Evolutionary conservation across 352 stramenopile genomes (phyloP).

Genomic region (Aphanomyces euteiches): DNA sequence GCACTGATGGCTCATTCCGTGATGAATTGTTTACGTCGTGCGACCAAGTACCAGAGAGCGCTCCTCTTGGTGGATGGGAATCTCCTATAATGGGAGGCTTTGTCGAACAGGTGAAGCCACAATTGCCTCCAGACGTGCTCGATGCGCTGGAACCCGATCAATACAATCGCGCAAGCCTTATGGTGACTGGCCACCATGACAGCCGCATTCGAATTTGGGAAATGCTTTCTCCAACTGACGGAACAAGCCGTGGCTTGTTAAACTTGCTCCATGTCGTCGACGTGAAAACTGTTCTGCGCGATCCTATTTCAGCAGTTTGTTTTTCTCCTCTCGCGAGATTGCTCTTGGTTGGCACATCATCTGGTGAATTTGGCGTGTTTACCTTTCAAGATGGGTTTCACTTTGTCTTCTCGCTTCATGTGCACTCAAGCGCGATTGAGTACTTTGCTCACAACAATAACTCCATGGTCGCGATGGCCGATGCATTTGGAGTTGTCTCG

Average conservation of each 20-base stretch:
- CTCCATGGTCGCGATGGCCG: conserved; percentile 49
- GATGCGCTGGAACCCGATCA: conserved; percentile 32
- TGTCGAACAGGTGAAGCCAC: conserved; percentile 48
- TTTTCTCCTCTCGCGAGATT: conserved; percentile 50
- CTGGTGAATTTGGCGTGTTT: conserved; percentile 54
- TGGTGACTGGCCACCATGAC: conserved; percentile 59
- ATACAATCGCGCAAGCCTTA: conserved; percentile 44
- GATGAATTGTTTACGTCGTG: conserved; percentile 24
- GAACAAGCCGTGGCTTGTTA: conserved; percentile 49
- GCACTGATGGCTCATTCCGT: conserved; percentile 8
- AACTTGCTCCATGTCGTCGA: conserved; percentile 55
- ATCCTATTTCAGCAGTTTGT: conserved; percentile 38
- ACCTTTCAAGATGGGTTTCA: conserved; percentile 43
- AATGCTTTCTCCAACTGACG: conserved; percentile 43
- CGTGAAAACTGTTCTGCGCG: conserved; percentile 38
- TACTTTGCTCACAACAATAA: conserved; percentile 50
- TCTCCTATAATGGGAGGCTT: conserved; percentile 69
- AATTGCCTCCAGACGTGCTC: conserved; percentile 36
- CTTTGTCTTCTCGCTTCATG: conserved; percentile 49
- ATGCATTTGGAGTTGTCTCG: conserved; percentile 56
- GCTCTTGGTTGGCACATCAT: conserved; percentile 50
- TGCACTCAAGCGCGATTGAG: conserved; percentile 55
- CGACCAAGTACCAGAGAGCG: background rate
- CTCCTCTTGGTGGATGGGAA: conserved; percentile 29
- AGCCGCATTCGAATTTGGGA: conserved; percentile 65